phyloP scores from a whole-genome alignment of 106 monocot species.

The Gastrodia elata region DNA sequence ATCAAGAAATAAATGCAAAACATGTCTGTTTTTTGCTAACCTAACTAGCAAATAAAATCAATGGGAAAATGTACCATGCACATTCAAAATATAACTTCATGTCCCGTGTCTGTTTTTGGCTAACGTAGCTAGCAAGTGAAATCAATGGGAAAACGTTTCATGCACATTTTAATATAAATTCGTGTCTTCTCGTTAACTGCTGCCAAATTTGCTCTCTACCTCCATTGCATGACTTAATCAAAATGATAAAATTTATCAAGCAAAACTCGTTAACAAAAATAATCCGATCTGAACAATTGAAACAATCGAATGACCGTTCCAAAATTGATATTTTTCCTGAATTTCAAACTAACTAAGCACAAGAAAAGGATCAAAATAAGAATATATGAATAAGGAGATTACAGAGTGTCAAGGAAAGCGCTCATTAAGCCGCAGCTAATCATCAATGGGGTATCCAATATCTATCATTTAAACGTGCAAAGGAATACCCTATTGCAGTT shows the following conservation, averaged over 20 bases:
- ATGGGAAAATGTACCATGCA: too few relatives aligned
- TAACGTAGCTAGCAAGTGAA: not conserved
- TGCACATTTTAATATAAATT: not conserved
- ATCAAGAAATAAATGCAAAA: slow-evolving; percentile 2
- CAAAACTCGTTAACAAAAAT: too few relatives aligned
- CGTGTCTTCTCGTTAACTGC: not conserved
- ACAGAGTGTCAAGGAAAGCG: not conserved
- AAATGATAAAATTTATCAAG: not conserved
- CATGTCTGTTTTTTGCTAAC: not conserved
- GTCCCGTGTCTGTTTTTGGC: not conserved
- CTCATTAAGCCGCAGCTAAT: not conserved
- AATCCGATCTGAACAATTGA: not conserved
- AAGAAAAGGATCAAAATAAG: not conserved
- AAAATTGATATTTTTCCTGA: not conserved
- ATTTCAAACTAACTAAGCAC: not conserved
- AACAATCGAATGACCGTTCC: not conserved
- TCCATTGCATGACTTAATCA: not conserved
- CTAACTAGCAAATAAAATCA: slow-evolving; percentile 1
- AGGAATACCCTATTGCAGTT: not conserved
- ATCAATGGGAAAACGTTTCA: not conserved
- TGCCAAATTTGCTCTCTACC: not conserved
- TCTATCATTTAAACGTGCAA: not conserved
- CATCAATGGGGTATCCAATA: not conserved
- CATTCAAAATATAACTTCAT: not conserved
- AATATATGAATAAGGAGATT: not conserved